Base-by-base conservation (phyloP, 2,329 filamentous ascomycete genomes). In the Corynespora cassiicola region DNA sequence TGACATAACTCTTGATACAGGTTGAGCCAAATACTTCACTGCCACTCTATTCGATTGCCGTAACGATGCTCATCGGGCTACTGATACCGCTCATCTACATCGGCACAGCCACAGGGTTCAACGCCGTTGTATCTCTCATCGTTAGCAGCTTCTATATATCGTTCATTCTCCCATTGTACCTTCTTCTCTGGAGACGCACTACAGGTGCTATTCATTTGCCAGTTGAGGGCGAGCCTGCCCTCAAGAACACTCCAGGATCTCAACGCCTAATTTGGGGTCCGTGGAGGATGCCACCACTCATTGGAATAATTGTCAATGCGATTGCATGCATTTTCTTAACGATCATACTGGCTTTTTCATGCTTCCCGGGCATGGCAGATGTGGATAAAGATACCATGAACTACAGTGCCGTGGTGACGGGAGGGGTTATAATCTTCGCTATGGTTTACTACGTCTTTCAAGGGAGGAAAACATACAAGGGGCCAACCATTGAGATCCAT, bases 11-110 rank as follows among this genome's bases (percentile, higher is more conserved):
- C 12, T 12, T 9, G 39, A 9, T 15, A 60, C 48, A 39, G 47
- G 27, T 16, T 9, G 2, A 14, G 9, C 2, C n/a, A 61, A 53
- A 43, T 63, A 60, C 54, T 3, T 43, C 43, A n/a, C n/a, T n/a
- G n/a, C n/a, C n/a, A n/a, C n/a, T n/a, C n/a, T n/a, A n/a, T n/a
- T n/a, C n/a, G n/a, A n/a, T n/a, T n/a, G n/a, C n/a, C n/a, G n/a
- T n/a, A n/a, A n/a, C n/a, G n/a, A n/a, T n/a, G n/a, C n/a, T n/a
- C n/a, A n/a, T n/a, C n/a, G n/a, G n/a, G n/a, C n/a, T n/a, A n/a
- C n/a, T n/a, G n/a, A n/a, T n/a, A n/a, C n/a, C n/a, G n/a, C n/a
- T n/a, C n/a, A n/a, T n/a, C n/a, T n/a, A n/a, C n/a, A n/a, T n/a
- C n/a, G n/a, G n/a, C n/a, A n/a, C n/a, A n/a, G n/a, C n/a, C n/a